Base-by-base conservation (phyloP, 306 rosid genomes). In the Fragaria vesca region DNA sequence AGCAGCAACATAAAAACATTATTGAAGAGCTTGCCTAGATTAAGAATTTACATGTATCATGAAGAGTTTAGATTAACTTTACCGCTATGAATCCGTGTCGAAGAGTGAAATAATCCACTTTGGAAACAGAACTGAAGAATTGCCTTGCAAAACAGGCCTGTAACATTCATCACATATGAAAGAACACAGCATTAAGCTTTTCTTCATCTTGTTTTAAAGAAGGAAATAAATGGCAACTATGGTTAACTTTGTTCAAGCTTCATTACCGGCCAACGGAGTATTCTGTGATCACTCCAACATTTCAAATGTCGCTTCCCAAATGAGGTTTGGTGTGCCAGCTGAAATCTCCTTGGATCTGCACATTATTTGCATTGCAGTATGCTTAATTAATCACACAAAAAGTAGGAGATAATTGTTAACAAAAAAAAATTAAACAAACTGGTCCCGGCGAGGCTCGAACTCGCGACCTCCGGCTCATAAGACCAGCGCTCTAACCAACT, bases 11-110 rank as follows among this genome's bases (percentile, higher is more conserved):
- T n/a, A 13, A n/a, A 55, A 57, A 4, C 69, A 34, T 5, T 34
- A 65, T 34, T 15, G 12, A 28, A 57, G 66, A 61, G 38, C 17
- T 24, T 32, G 42, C 18, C 36, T 21, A 18, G 8, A 72, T 54
- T 34, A 30, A 54, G 3, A 17, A 54, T 4, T 26, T 30, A 40
- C 2, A 20, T 55, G 36, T 8, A 32, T 52, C 6, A 12, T n/a
- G 18, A 38, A 6, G 45, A n/a, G 34, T 36, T 40, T 36, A 17
- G 40, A 65, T 65, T 8, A 38, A 40, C 67, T 74, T 32, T 83
- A 90, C 94, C 90, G 34, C 73, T 61, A 90, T 79, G 82, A 90
- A 90, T 78, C 94, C 91, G 52, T 86, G 91, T 65, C 91, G 83
- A 55, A 90, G 94, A 77, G 85, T 86, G 73, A 87, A 70, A 72